These are phyloP conservation scores for Eucalyptus regnans DNA, from an alignment of 345 rosid species.

Conservation along the genomic window DNA sequence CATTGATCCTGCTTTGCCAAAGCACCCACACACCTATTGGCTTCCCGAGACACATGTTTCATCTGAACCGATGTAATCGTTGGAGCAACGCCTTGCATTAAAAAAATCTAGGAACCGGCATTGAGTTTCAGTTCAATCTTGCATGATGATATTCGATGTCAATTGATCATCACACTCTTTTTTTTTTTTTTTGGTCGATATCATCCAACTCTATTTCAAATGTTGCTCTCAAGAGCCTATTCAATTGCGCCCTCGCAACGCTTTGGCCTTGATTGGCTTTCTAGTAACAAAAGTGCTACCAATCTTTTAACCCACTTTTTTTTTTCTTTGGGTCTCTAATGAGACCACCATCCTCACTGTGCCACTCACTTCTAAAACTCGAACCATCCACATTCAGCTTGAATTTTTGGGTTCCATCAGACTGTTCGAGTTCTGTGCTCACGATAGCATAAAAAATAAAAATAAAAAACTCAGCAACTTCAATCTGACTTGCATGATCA, in stretches of 20 bases:
- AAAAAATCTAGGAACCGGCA: neutral
- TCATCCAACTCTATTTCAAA: neutral
- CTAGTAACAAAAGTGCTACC: neutral
- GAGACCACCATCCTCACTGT: fast-evolving
- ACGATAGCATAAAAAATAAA: neutral
- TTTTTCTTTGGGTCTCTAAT: neutral
- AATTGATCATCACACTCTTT: neutral
- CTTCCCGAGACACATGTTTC: neutral
- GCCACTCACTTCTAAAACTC: fast-evolving
- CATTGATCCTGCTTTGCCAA: neutral
- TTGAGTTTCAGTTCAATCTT: fast-evolving
- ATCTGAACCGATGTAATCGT: fast-evolving
- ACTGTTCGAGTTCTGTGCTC: no score
- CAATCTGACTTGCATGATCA: neutral
- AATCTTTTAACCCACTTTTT: neutral
- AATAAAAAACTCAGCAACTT: no score
- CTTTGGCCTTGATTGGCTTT: neutral
- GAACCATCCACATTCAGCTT: fast-evolving
- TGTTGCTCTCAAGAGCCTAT: neutral
- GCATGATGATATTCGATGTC: fast-evolving
- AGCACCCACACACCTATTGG: no score
- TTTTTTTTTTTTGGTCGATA: no score
- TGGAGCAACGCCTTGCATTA: neutral
- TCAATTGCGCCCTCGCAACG: fast-evolving
- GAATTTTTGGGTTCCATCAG: no score